Percentiles rank a stretch among this genome's conserved stretches.
phyloP scores from a whole-genome alignment of 768 basidiomycete species.

The Multifurca ochricompacta region DNA sequence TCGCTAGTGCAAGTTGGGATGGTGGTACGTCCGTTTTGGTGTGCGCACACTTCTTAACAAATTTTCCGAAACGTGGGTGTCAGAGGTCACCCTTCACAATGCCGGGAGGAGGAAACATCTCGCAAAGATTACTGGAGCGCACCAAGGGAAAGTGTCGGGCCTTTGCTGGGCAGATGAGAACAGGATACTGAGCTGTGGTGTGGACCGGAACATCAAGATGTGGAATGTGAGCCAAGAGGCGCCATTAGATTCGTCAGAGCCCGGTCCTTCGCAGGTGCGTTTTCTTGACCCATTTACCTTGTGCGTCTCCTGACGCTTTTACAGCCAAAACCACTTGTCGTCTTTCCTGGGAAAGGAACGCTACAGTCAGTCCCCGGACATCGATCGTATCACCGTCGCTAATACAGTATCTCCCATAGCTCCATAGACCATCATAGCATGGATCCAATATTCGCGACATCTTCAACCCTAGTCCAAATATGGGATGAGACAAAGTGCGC shows the following conservation, averaged over 20 bases:
- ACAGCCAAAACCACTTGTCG: constrained; percentile 49
- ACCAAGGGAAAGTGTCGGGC: constrained; percentile 81
- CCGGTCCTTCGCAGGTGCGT: constrained; percentile 34
- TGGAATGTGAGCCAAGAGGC: constrained; percentile 47
- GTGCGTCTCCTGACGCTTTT: background rate
- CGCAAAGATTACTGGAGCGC: constrained; percentile 56
- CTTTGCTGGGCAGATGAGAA: constrained; percentile 62
- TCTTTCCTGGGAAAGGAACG: constrained; percentile 79
- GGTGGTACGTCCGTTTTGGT: constrained; percentile 61
- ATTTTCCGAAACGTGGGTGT: background rate
- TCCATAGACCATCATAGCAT: constrained; percentile 91
- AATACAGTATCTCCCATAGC: constrained; percentile 33
- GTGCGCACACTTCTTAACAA: background rate
- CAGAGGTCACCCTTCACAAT: constrained; percentile 84
- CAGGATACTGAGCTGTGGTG: constrained; percentile 68
- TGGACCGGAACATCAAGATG: constrained; percentile 75
- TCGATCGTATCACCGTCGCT: background rate
- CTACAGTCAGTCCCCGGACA: constrained; percentile 64
- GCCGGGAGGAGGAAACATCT: constrained; percentile 50
- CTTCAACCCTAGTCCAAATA: constrained; percentile 86
- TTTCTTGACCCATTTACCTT: background rate
- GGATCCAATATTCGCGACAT: constrained; percentile 88
- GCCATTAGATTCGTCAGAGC: constrained; percentile 27
- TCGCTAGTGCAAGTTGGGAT: constrained; percentile 72
- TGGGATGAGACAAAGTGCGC: constrained; percentile 97